phyloP scores from a whole-genome alignment of 2,329 filamentous ascomycete genomes.

The Proliferodiscus dingleyae region DNA sequence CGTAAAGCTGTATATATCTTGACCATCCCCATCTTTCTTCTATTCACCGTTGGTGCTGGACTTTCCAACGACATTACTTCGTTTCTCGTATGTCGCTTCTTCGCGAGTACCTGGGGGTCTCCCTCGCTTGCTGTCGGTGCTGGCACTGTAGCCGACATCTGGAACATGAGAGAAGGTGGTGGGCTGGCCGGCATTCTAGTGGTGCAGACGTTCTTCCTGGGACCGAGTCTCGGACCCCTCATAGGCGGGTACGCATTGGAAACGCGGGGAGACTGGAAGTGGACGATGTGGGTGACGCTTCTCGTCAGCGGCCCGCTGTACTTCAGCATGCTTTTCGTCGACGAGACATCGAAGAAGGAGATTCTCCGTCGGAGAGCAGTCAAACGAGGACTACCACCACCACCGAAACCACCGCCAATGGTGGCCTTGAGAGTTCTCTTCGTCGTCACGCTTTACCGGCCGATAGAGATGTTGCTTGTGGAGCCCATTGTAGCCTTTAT shows the following conservation, averaged over 20 bases:
- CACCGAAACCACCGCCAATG: too few relatives aligned
- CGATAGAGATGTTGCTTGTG: slow-evolving; percentile 35
- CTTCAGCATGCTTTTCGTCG: slow-evolving; percentile 39
- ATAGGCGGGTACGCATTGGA: slow-evolving; percentile 41
- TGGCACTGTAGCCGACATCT: slow-evolving; percentile 48
- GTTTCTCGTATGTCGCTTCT: background rate
- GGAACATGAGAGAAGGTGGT: too few relatives aligned
- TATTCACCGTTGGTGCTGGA: background rate
- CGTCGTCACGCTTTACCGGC: slow-evolving; percentile 33
- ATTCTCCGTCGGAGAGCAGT: slow-evolving; percentile 10
- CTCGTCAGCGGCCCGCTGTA: slow-evolving; percentile 44
- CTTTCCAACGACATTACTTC: background rate
- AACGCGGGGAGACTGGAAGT: slow-evolving; percentile 46
- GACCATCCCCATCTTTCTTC: background rate
- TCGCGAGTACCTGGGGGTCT: background rate
- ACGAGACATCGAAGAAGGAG: slow-evolving; percentile 35
- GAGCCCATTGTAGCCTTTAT: slow-evolving; percentile 34
- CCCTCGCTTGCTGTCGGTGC: slow-evolving; percentile 37
- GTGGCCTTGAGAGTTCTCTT: slow-evolving; percentile 31
- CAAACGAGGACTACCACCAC: background rate
- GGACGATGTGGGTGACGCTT: slow-evolving; percentile 48
- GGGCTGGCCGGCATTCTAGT: slow-evolving; percentile 39
- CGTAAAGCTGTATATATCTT: background rate
- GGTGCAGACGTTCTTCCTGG: slow-evolving; percentile 40
- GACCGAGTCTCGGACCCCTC: slow-evolving; percentile 38